These are phyloP conservation scores for Fusarium gaditjirri DNA, from an alignment of 2,329 filamentous ascomycete species.

Conservation along the genomic window DNA sequence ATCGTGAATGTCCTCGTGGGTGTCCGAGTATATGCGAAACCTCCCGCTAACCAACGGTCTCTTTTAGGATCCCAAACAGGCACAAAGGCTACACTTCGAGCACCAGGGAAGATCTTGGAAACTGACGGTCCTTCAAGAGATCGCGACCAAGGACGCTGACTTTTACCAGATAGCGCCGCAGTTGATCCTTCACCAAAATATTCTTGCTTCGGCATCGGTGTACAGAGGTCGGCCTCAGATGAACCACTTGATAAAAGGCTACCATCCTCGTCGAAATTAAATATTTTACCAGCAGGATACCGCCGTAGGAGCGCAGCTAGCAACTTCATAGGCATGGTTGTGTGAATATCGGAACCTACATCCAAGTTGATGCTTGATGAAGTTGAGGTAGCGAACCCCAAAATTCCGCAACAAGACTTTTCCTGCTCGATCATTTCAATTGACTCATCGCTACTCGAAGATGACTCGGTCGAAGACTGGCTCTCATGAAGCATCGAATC, in stretches of 20 bases:
- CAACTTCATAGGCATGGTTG: conserved; percentile 51
- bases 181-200: neutral
- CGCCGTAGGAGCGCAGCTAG: conserved; percentile 55
- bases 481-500: conserved; percentile 34
- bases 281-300: conserved; percentile 59
- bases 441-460: conserved; percentile 46
- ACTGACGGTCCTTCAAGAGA: conserved; percentile 37
- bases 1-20: conserved; percentile 57
- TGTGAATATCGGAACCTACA: conserved; percentile 21
- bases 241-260: conserved; percentile 48
- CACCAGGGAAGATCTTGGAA: conserved; percentile 52
- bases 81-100: conserved; percentile 58
- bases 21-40: conserved; percentile 60
- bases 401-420: conserved; percentile 46
- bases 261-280: conserved; percentile 56
- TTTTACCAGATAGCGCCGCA: neutral
- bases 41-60: conserved; percentile 60
- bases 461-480: conserved; percentile 17
- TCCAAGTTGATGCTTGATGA: conserved; percentile 49
- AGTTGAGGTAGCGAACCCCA: conserved; percentile 53
- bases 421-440: neutral
- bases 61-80: conserved; percentile 60
- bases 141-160: conserved; percentile 7
- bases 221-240: conserved; percentile 42
- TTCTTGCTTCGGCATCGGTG: neutral